Base-by-base conservation (phyloP, 2,329 filamentous ascomycete species). In the Aspergillus carbonarius region DNA sequence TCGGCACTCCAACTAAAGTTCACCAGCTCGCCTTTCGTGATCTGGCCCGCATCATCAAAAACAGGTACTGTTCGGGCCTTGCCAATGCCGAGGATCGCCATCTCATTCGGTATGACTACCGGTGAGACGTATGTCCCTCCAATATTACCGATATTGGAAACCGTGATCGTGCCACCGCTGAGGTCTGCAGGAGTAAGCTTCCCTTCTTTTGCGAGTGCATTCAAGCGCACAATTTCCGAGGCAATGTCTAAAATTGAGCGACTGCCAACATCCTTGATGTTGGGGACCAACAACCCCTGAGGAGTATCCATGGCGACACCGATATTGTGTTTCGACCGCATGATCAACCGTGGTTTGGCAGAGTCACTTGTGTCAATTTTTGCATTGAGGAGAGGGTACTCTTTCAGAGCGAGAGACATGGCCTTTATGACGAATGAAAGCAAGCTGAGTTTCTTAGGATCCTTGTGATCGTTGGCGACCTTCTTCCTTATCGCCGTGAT, bases 1-100 rank as follows among this genome's bases (percentile, higher is more conserved):
- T 98, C 93, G 5, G 93, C 93, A 74, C 91, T 93, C 93, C 93
- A 98, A 77, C 93, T 98, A 68, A 98, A 92, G 71, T 96, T 92
- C 72, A 89, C 88, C 61, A 96, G 84, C 70, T 96, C 88, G 74
- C 87, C 90, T 76, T 85, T 87, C 12, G 93, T 82, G 12, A 98
- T 80, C 72, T 75, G 84, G 74, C 63, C 73, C 1, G 76, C 71
- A 1, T 78, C 76, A 58, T 80, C 78, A 75, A 98, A 98, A 2
- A 91, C 89, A 10, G 95, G 95, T 32, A 96, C 84, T 1, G 85
- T 84, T 67, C 88, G 89, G 74, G 92, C 86, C 65, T 90, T 87
- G 5, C 95, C 95, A 30, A 99, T 82, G 10, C 93, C 95, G 27
- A 99, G 76, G 70, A 99, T 99, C 8, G 91, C 92, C 9, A 98